A percentile compares a stretch with the other conserved stretches of the same genome.
These are phyloP conservation scores for Phytophthora ramorum DNA, from an alignment of 352 stramenopile species.

Conservation along the genomic window DNA sequence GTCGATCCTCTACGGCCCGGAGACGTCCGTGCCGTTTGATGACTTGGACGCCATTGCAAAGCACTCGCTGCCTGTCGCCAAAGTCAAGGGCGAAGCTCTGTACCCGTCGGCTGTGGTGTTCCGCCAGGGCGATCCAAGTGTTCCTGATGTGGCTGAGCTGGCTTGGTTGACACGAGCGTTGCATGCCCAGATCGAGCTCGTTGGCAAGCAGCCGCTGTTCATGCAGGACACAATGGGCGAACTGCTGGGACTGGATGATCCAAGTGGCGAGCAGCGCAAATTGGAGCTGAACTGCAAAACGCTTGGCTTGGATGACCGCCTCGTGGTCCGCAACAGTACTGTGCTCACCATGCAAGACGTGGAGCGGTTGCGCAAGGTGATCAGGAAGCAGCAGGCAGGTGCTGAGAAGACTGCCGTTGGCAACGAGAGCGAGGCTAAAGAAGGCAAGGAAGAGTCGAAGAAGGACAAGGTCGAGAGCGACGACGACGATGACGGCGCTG, in stretches of 20 bases:
- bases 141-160: slow-evolving; percentile 68
- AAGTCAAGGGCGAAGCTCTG: slow-evolving; percentile 48
- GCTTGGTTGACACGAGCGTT: slow-evolving; percentile 80
- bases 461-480: slow-evolving; percentile 26
- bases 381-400: slow-evolving; percentile 43
- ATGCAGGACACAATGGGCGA: slow-evolving; percentile 75
- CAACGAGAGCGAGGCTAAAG: slow-evolving; percentile 7
- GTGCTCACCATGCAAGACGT: slow-evolving; percentile 84
- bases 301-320: slow-evolving; percentile 64
- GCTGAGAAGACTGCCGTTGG: slow-evolving; percentile 8
- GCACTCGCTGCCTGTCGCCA: slow-evolving; percentile 55
- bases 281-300: slow-evolving; percentile 66
- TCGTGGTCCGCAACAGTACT: slow-evolving; percentile 82
- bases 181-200: slow-evolving; percentile 64
- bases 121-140: slow-evolving; percentile 68
- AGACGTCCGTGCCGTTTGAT: slow-evolving; percentile 82
- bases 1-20: slow-evolving; percentile 74
- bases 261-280: slow-evolving; percentile 51
- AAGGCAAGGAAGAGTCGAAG: slow-evolving; percentile 19
- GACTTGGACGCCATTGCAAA: slow-evolving; percentile 79
- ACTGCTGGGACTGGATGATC: slow-evolving; percentile 64
- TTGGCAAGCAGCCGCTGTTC: slow-evolving; percentile 72
- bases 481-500: slow-evolving; percentile 27
- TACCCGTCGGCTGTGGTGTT: slow-evolving; percentile 82
- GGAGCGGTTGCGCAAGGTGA: slow-evolving; percentile 58